Evolutionary conservation across 2,329 filamentous ascomycete species (phyloP).

Genomic region (Aureobasidium sp.): DNA sequence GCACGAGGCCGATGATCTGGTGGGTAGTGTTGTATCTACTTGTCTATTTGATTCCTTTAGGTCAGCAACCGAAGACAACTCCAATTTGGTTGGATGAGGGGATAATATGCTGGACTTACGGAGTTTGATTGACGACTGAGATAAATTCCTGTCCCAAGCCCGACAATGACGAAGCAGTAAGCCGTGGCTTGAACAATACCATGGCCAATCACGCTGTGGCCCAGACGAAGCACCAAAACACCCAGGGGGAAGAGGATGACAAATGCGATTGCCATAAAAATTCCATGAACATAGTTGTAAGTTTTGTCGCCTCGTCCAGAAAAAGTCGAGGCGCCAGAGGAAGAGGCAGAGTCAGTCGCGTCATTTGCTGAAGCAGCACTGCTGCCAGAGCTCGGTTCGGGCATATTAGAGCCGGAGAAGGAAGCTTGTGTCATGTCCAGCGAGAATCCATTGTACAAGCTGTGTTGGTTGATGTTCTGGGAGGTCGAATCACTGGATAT

Average conservation of each 20-base stretch:
- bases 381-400: neutral
- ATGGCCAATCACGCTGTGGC: conserved; percentile 34
- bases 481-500: conserved; percentile 23
- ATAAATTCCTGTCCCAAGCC: conserved; percentile 34
- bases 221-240: conserved; percentile 29
- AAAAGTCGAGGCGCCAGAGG: neutral
- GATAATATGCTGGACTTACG: conserved; percentile 22
- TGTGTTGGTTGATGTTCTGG: conserved; percentile 30
- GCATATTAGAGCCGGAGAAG: conserved; percentile 8
- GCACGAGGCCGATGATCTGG: conserved; percentile 39
- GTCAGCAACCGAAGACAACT: neutral
- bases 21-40: conserved; percentile 36
- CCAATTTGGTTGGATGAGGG: neutral
- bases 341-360: conserved; percentile 6
- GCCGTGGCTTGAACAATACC: conserved; percentile 32
- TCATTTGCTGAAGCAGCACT: conserved; percentile 11
- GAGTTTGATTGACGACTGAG: conserved; percentile 32
- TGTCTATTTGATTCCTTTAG: conserved; percentile 24
- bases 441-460: conserved; percentile 32
- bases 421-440: conserved; percentile 34
- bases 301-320: neutral
- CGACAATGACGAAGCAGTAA: conserved; percentile 29
- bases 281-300: conserved; percentile 21
- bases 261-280: conserved; percentile 29
- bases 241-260: conserved; percentile 29